Evolutionary conservation across 2,329 filamentous ascomycete genomes (phyloP).

Genomic region (Fusarium algeriense): DNA sequence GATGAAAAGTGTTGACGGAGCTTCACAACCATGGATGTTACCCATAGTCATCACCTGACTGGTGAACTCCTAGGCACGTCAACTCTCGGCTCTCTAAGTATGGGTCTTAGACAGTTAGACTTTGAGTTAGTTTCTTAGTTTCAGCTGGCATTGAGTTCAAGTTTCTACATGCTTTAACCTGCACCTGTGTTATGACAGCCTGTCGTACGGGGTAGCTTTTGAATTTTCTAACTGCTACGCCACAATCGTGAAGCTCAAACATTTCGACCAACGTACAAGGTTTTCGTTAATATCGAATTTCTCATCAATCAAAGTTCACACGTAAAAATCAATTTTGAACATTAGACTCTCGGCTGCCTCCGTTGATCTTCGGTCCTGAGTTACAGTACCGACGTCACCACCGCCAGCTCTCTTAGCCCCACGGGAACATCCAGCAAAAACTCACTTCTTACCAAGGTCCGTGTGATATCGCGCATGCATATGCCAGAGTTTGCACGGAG

Average conservation of each 20-base stretch:
- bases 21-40: slow-evolving; percentile 5
- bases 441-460: slow-evolving; percentile 26
- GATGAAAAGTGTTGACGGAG: slow-evolving; percentile 3
- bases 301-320: not conserved
- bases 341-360: slow-evolving; percentile 15
- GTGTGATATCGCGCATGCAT: slow-evolving; percentile 8
- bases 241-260: slow-evolving; percentile 12
- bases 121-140: slow-evolving; percentile 22
- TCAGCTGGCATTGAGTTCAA: slow-evolving; percentile 21
- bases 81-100: slow-evolving; percentile 10
- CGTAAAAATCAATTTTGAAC: not conserved
- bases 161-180: not conserved
- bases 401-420: slow-evolving; percentile 16
- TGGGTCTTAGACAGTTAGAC: slow-evolving; percentile 5
- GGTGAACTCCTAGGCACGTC: not conserved
- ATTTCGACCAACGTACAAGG: not conserved
- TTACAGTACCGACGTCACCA: slow-evolving; percentile 29
- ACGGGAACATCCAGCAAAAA: slow-evolving; percentile 31
- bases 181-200: slow-evolving; percentile 14
- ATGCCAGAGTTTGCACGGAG: not conserved
- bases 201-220: slow-evolving; percentile 3
- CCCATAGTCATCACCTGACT: slow-evolving; percentile 2
- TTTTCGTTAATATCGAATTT: not conserved
- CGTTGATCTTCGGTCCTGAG: slow-evolving; percentile 26
- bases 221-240: slow-evolving; percentile 8